Base-by-base conservation (phyloP, 23 red algal genomes). In the Agarophyton chilense region DNA sequence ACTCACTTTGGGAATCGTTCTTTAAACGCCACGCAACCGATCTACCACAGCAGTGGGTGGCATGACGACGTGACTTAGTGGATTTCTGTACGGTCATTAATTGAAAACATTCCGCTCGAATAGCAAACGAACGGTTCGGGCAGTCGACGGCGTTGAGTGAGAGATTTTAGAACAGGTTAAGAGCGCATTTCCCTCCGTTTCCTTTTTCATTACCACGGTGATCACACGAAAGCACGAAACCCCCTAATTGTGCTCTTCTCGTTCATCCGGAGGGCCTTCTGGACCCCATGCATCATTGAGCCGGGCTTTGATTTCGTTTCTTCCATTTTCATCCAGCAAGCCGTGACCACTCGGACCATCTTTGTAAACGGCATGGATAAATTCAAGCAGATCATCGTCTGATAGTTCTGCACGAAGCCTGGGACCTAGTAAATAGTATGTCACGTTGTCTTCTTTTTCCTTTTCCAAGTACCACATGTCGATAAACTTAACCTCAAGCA, bases 401-500 rank as follows among this genome's bases (percentile, higher is more conserved):
- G 45, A 52, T 29, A 91, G 26, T 63, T 91, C 87, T 5, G 87
- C 87, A 6, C 76, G 73, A 53, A 91, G 76, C 52, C 87, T 41
- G 24, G 87, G 87, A 44, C 87, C 87, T 9, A 91, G 29, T 33
- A 54, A 57, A 54, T 80, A 91, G 46, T 81, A 91, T 42, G 32
- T 65, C 13, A 41, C 33, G 17, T 70, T 55, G 25, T 73, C 87
- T 62, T 91, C 87, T 28, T 79, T 78, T 53, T 91, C 74, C 39
- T 73, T 29, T 40, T 91, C 87, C 41, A 91, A 63, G 36, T 91
- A 91, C 87, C 87, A 91, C 87, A 78, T 72, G 21, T 72, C 58
- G 13, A 81, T 12, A 0, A 79, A 79, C 54, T 65, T 56, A 24
- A 71, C 70, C 39, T 81, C 76, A 55, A 91, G 34, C 56, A 91